A percentile compares a stretch with the other conserved stretches of the same genome.
phyloP scores from a whole-genome alignment of 2,329 filamentous ascomycete species.

The Fusarium torulosum region DNA sequence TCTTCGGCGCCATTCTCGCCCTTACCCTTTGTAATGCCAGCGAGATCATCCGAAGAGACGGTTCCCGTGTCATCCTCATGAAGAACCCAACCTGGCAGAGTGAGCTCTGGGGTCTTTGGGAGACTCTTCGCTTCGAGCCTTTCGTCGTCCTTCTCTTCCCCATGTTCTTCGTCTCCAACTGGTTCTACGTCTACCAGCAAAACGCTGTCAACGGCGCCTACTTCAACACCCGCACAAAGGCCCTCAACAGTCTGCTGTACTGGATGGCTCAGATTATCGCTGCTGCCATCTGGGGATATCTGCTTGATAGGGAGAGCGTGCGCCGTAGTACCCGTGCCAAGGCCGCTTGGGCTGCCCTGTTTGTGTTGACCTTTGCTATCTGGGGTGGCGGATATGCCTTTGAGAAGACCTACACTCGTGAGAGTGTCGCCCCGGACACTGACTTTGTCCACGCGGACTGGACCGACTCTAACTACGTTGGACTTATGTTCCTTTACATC shows the following conservation, averaged over 20 bases:
- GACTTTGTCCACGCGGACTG: constrained; percentile 66
- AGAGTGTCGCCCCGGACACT: constrained; percentile 21
- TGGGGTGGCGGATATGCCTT: constrained; percentile 89
- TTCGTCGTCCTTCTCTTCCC: constrained; percentile 80
- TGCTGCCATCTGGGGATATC: constrained; percentile 77
- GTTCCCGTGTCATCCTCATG: constrained; percentile 85
- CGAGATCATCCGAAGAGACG: constrained; percentile 80
- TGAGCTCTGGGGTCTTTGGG: constrained; percentile 80
- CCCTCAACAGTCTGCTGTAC: constrained; percentile 79
- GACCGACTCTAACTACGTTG: constrained; percentile 73
- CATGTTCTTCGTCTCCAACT: constrained; percentile 86
- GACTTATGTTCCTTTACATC: constrained; percentile 89
- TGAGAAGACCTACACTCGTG: constrained; percentile 59
- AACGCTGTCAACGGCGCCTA: constrained; percentile 77
- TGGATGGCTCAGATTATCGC: constrained; percentile 82
- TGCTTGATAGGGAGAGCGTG: constrained; percentile 71
- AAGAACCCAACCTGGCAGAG: constrained; percentile 90
- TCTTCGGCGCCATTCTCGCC: constrained; percentile 76
- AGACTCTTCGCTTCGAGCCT: constrained; percentile 77
- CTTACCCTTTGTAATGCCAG: constrained; percentile 78
- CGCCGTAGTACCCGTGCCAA: constrained; percentile 77
- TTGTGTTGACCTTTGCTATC: constrained; percentile 78
- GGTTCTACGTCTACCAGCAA: constrained; percentile 86
- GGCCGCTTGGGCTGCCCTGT: constrained; percentile 69
- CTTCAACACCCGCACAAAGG: constrained; percentile 79